Conservation (phyloP, 164 flowering plant species). For the Magnolia kwangsiensis region DNA sequence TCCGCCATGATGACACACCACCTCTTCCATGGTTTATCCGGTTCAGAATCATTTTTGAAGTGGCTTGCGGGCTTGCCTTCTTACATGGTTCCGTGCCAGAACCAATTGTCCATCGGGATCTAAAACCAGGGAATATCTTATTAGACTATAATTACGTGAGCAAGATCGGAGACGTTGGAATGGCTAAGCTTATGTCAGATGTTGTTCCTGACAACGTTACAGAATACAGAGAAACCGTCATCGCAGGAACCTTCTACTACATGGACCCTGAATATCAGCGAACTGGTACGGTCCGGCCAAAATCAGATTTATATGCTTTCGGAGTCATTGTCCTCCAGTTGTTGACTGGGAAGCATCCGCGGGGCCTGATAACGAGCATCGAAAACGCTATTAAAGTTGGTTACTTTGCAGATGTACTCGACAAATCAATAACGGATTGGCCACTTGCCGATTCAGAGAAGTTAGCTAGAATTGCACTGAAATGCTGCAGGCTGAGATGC, state of each 20-base stretch:
- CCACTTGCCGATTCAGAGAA: conserved; percentile 64
- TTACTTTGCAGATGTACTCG: conserved; percentile 45
- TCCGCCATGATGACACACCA: conserved; percentile 29
- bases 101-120: conserved; percentile 75
- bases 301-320: conserved; percentile 80
- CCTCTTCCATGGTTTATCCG: conserved; percentile 77
- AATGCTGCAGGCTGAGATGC: conserved; percentile 62
- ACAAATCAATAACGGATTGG: conserved; percentile 65
- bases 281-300: conserved; percentile 81
- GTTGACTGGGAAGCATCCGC: conserved; percentile 54
- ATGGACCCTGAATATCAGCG: conserved; percentile 94
- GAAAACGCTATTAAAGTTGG: conserved; percentile 51
- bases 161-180: conserved; percentile 85
- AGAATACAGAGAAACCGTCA: conserved; percentile 51
- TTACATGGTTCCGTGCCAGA: conserved; percentile 73
- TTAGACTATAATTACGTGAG: conserved; percentile 58
- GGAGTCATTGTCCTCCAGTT: conserved; percentile 72
- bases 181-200: conserved; percentile 62
- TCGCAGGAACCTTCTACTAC: conserved; percentile 74
- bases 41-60: conserved; percentile 57
- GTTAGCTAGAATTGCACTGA: conserved; percentile 54
- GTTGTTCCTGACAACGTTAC: conserved; percentile 71
- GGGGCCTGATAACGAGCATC: conserved; percentile 39
- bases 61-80: conserved; percentile 83
- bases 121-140: conserved; percentile 83